Evolutionary conservation across 2,329 filamentous ascomycete species (phyloP), one percentile per base, ranked within the genome.

Genomic region (Paecilomyces sp.): DNA sequence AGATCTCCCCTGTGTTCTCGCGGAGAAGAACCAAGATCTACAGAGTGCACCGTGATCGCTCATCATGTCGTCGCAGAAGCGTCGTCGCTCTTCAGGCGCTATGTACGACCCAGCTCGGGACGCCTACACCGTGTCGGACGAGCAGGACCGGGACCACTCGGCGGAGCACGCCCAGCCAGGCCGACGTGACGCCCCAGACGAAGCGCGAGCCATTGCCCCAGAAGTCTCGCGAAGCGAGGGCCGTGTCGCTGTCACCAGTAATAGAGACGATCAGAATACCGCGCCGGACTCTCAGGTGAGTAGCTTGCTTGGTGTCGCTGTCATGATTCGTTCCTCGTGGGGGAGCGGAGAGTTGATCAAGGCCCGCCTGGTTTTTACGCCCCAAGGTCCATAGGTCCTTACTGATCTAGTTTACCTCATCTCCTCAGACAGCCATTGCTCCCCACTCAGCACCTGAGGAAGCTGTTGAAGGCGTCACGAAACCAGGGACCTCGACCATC

Each of bases 91-190:
- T 52, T 66, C 63, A 4, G 57, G 57, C 51, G 57, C 62, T 30
- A 68, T 68, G 66, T 74, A 74, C 59, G 71, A 74, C 61, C 71
- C 71, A 57, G 71, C 71, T 31, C 63, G 71, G 62, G 71, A 74
- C 61, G 69, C 63, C 36, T 74, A 70, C 64, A 69, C 65, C 41
- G 62, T 64, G 33, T 61, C 69, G 8, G 66, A 65, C 55, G 65
- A 69, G 28, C 60, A 63, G 15, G 63, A 67, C 51, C 56, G 65
- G 34, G 67, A 63, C 54, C 61, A 64, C 58, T 61, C 66, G 31
- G 64, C 65, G 62, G 64, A 66, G 55, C 60, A 56, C 51, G 62
- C 61, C 25, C 58, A 54, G 18, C 53, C 58, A 54, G 54, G 28
- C 53, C 24, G 24, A 55, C 24, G 56, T 51, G 1, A 61, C 58